A percentile compares a stretch with the other conserved stretches of the same genome.
Evolutionary conservation across 345 rosid species (phyloP).

Genomic region (Leavenworthia alabamica): DNA sequence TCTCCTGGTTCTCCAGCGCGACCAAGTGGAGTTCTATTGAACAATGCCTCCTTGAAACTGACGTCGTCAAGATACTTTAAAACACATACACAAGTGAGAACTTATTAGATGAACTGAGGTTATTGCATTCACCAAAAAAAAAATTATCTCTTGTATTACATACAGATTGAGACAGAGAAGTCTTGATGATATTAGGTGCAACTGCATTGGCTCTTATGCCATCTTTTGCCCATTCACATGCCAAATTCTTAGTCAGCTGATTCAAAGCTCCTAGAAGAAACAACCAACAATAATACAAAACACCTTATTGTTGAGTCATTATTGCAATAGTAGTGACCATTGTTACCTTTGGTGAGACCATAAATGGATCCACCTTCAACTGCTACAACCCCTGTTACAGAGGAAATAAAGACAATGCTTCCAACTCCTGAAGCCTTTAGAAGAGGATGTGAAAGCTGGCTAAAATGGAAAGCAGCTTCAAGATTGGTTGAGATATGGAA

Average conservation of each 20-base stretch:
- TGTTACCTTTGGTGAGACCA: constrained; percentile 18
- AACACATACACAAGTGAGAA: too few relatives aligned
- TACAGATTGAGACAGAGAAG: constrained; percentile 34
- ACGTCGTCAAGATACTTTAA: too few relatives aligned
- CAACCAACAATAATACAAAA: not conserved
- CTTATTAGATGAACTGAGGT: too few relatives aligned
- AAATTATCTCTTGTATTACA: not conserved
- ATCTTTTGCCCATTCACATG: constrained; percentile 65
- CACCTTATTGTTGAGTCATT: not conserved
- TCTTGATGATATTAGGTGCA: constrained; percentile 37
- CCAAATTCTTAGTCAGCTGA: constrained; percentile 42
- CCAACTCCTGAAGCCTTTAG: constrained; percentile 49
- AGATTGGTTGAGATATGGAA: constrained; percentile 39
- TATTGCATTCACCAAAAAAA: not conserved
- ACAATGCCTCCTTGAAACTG: too few relatives aligned
- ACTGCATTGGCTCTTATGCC: constrained; percentile 18
- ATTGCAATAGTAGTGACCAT: not conserved
- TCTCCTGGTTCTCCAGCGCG: too few relatives aligned
- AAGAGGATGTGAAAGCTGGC: constrained; percentile 53
- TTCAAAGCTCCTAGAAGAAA: constrained; percentile 26
- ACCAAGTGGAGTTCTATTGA: too few relatives aligned
- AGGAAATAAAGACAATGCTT: constrained; percentile 49
- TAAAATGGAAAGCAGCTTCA: constrained; percentile 43
- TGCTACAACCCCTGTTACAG: constrained; percentile 29
- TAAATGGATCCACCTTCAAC: constrained; percentile 28